Evolutionary conservation across 176 grass and related monocot genomes (phyloP).

Genomic region (Lolium perenne): DNA sequence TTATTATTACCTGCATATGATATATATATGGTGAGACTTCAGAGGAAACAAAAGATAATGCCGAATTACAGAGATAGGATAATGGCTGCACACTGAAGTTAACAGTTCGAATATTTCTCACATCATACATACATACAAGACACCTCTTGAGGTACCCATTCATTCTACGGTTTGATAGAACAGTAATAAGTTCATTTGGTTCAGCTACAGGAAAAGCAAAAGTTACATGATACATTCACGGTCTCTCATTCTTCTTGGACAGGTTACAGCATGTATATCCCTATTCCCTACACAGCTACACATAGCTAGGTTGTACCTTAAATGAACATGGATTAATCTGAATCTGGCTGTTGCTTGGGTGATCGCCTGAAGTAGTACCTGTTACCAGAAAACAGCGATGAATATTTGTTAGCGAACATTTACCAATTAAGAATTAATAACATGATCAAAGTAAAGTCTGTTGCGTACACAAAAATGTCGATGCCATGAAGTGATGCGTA

Average conservation of each 20-base stretch:
- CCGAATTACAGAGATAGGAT: neutral
- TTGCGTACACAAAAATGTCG: slow-evolving; percentile 82
- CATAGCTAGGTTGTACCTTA: neutral
- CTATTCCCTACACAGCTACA: neutral
- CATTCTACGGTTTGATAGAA: neutral
- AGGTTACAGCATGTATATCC: slow-evolving; percentile 9
- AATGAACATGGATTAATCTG: neutral
- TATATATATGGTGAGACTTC: neutral
- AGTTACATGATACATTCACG: slow-evolving; percentile 1
- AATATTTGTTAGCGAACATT: slow-evolving; percentile 29
- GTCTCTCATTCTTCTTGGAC: slow-evolving; percentile 11
- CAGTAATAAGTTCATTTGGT: neutral
- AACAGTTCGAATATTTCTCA: neutral
- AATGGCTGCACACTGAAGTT: neutral
- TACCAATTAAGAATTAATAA: slow-evolving; percentile 29
- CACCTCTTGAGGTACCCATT: neutral
- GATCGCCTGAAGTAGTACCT: slow-evolving; percentile 74
- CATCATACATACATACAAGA: neutral
- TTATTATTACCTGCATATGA: neutral
- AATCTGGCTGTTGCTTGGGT: slow-evolving; percentile 35
- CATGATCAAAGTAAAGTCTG: neutral
- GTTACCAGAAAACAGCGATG: slow-evolving; percentile 26
- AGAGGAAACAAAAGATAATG: neutral
- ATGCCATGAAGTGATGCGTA: slow-evolving; percentile 75
- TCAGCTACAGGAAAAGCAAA: neutral